Evolutionary conservation across 257 asterid genomes (phyloP).

Genomic region (Lycium barbarum): DNA sequence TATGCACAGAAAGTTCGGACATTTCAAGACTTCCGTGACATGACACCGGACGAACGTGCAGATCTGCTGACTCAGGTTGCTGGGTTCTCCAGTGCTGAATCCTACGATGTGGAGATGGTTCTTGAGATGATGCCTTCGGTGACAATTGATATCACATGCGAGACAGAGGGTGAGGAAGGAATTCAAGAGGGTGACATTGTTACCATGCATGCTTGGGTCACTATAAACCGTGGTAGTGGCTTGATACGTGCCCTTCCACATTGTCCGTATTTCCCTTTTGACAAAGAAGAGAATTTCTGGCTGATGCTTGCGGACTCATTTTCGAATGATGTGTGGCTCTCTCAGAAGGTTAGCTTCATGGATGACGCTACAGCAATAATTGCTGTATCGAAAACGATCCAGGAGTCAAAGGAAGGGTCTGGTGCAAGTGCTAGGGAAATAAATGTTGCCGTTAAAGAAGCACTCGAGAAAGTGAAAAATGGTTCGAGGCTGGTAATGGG

Average conservation of each 20-base stretch:
- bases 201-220: conserved; percentile 95
- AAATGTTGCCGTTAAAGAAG: conserved; percentile 75
- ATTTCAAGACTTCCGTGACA: conserved; percentile 82
- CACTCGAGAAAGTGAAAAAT: conserved; percentile 53
- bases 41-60: conserved; percentile 74
- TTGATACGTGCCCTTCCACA: conserved; percentile 82
- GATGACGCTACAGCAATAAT: conserved; percentile 84
- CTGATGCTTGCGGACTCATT: conserved; percentile 79
- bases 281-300: conserved; percentile 95
- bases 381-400: conserved; percentile 92
- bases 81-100: conserved; percentile 74
- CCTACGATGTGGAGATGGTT: conserved; percentile 88
- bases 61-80: conserved; percentile 85
- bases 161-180: conserved; percentile 99
- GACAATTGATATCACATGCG: conserved; percentile 81
- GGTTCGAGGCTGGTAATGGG: conserved; percentile 57
- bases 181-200: conserved; percentile 94
- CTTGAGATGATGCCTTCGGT: conserved; percentile 95
- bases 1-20: conserved; percentile 79
- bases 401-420: conserved; percentile 86
- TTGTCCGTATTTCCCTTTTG: conserved; percentile 78
- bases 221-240: conserved; percentile 73
- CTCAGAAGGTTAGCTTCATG: conserved; percentile 89
- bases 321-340: conserved; percentile 91
- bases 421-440: conserved; percentile 84